These are phyloP conservation scores for Aspergillus melleus DNA, from an alignment of 2,329 filamentous ascomycete genomes.

Conservation along the genomic window DNA sequence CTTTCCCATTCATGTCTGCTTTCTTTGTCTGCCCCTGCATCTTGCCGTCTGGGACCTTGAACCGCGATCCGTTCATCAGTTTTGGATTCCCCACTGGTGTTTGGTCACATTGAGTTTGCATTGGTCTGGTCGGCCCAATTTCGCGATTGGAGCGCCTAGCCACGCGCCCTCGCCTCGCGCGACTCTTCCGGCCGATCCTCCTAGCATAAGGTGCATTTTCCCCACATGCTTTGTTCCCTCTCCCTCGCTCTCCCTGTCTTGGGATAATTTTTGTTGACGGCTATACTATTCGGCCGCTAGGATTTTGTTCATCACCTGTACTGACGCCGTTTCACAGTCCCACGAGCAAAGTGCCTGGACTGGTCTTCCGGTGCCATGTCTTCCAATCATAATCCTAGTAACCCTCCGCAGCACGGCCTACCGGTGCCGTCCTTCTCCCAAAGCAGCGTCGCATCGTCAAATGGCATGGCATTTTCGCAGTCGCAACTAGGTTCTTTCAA, in stretches of 20 bases:
- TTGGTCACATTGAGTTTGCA: not conserved
- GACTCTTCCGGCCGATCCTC: slow-evolving; percentile 24
- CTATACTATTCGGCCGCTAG: slow-evolving; percentile 10
- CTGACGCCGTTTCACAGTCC: slow-evolving; percentile 1
- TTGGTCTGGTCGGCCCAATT: slow-evolving; percentile 13
- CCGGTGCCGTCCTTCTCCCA: slow-evolving; percentile 41
- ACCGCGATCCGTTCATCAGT: not conserved
- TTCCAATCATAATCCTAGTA: slow-evolving; percentile 24
- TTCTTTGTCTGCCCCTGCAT: not conserved
- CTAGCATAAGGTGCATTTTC: slow-evolving; percentile 24
- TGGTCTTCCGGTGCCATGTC: slow-evolving; percentile 23
- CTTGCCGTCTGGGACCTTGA: not conserved
- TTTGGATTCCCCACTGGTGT: not conserved
- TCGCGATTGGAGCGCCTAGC: slow-evolving; percentile 23
- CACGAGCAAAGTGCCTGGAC: slow-evolving; percentile 10
- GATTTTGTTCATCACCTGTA: not conserved
- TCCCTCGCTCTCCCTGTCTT: slow-evolving; percentile 13
- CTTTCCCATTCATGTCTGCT: not conserved
- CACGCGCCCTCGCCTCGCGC: slow-evolving; percentile 37
- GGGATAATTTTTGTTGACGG: not conserved
- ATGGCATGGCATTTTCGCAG: slow-evolving; percentile 42
- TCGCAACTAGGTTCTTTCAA: slow-evolving; percentile 44
- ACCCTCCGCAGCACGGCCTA: slow-evolving; percentile 26
- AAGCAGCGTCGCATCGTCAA: slow-evolving; percentile 38
- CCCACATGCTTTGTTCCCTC: slow-evolving; percentile 17